Evolutionary conservation across 2,329 filamentous ascomycete species (phyloP), one percentile per base, ranked within the genome.

Genomic region (Aspergillus alliaceus): DNA sequence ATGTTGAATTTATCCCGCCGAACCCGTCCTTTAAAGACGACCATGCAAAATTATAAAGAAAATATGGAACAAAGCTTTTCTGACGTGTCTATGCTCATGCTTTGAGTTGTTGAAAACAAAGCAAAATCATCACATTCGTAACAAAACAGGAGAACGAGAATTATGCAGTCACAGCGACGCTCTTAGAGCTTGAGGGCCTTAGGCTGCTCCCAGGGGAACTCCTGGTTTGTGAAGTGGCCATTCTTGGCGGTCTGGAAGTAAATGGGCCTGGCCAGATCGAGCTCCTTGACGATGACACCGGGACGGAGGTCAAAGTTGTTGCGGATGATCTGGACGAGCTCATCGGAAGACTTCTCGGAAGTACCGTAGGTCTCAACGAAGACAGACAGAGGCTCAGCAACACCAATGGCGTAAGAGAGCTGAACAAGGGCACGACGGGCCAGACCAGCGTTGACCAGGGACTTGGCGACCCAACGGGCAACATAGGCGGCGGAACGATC

Each of bases 221-320:
- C 83, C 86, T 96, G 95, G 90, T 97, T 95, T 80, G 92, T 96
- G 82, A 99, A 99, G 87, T 99, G 95, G 71, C 95, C 95, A 83
- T 98, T 98, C 90, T 97, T 97, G 81, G 95, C 95, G 58, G 95
- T 99, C 84, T 93, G 86, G 86, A 87, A 87, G 89, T 99, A 99
- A 84, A 98, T 97, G 75, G 95, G 95, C 81, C 92, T 91, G 79
- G 87, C 89, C 66, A 99, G 86, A 82, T 95, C 89, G 66, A 99
- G 90, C 82, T 97, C 93, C 83, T 91, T 91, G 80, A 98, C 95
- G 72, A 99, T 98, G 78, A 97, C 92, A 88, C 95, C 95, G 57
- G 95, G 95, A 73, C 95, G 88, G 79, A 99, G 87, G 82, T 99
- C 93, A 75, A 99, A 99, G 90, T 99, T 98, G 75, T 88, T 84